A percentile compares a stretch with the other conserved stretches of the same genome.
Conservation (phyloP, 768 basidiomycete genomes). For the Sistotremastrum niveocremeum region DNA sequence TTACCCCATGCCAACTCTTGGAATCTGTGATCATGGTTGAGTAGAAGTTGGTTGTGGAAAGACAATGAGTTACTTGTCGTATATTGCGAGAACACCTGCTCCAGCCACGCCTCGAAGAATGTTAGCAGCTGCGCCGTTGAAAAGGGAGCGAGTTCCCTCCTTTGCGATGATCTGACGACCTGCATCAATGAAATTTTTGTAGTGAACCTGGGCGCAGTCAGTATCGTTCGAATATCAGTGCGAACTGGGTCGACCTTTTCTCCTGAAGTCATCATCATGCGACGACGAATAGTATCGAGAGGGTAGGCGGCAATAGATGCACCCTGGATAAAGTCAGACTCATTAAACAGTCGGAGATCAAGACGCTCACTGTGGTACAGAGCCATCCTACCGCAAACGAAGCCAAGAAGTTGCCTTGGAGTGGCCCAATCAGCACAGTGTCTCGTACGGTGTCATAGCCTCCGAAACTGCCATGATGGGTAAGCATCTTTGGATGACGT, state of each 20-base stretch:
- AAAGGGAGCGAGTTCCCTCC: conserved; percentile 91
- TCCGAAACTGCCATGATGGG: conserved; percentile 22
- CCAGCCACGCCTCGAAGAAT: conserved; percentile 45
- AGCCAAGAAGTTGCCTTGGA: conserved; percentile 93
- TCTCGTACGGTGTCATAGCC: conserved; percentile 28
- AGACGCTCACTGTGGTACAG: too few species aligned
- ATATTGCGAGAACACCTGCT: conserved; percentile 47
- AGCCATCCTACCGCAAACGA: conserved; percentile 93
- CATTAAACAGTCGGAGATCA: too few species aligned
- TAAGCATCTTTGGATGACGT: neutral
- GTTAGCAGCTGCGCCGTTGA: conserved; percentile 96
- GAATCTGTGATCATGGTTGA: conserved; percentile 16
- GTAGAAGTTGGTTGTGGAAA: too few species aligned
- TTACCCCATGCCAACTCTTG: conserved; percentile 43
- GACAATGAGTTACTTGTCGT: conserved; percentile 32
- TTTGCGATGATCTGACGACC: conserved; percentile 87
- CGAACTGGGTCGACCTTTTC: too few species aligned
- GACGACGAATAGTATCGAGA: conserved; percentile 92
- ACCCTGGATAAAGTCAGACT: conserved; percentile 84
- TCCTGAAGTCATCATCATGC: conserved; percentile 99
- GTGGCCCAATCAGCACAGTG: conserved; percentile 79
- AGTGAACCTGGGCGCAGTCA: conserved; percentile 60
- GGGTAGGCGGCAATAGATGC: conserved; percentile 98
- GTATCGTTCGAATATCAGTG: too few species aligned
- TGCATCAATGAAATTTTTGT: conserved; percentile 99